Evolutionary conservation across 2,329 filamentous ascomycete species (phyloP), one percentile per base, ranked within the genome.

Genomic region (Camillea tinctor): DNA sequence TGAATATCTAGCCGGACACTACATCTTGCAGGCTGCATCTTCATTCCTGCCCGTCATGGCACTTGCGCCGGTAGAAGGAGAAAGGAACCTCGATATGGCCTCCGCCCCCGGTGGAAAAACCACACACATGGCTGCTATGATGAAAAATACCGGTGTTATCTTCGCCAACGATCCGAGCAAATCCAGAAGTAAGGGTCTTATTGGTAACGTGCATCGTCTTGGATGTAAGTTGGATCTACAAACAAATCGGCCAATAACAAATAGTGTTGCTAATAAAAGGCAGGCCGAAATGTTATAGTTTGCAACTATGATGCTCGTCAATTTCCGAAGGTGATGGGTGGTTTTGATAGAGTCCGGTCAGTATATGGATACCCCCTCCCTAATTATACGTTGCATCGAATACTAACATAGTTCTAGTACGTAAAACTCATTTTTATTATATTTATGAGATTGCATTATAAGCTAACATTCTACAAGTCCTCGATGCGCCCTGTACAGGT

Each of bases 21-120:
- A 99, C 80, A 98, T 99, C 69, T 85, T 99, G 13, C 95, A 99
- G 80, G 95, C 95, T 0, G 95, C 95, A 0, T 96, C 92, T 5
- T 97, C 93, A 19, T 99, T 99, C 81, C 84, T 99, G 54, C 95
- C 95, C 64, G 95, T 97, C 71, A 98, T 99, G 93, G 94, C 95
- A 9, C 85, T 99, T 13, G 93, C 92, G 5, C 95, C 95, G 0
- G 94, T 98, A 77, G 92, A 96, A 76, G 84, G 93, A 68, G 94
- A 99, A 80, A 88, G 95, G 40, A 85, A 96, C 55, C 88, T 99
- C 57, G 94, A 97, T 81, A 86, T 98, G 93, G 92, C 95, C 55
- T 90, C 95, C 68, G 94, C 94, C 63, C 94, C 94, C 61, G 94
- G 94, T 80, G 94, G 94, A 77, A 98, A 98, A 79, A 96, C 93